These are phyloP conservation scores for Babesia caballi DNA, from an alignment of 169 alveolate genomes.

Conservation along the genomic window DNA sequence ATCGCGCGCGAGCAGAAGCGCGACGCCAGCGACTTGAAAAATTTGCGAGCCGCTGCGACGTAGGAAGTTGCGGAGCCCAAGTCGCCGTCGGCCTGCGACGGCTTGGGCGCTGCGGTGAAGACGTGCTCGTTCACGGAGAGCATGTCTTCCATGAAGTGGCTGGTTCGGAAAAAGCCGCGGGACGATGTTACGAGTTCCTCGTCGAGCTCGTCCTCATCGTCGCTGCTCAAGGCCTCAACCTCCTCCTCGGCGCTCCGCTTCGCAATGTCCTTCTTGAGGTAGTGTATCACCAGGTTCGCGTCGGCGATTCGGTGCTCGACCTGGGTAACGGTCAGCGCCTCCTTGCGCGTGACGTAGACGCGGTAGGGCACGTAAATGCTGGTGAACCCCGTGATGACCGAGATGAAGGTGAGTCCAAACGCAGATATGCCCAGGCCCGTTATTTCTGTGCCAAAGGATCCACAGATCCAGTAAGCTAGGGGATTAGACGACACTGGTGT, in stretches of 20 bases:
- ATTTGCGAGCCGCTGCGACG: no score
- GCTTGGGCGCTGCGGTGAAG: background rate
- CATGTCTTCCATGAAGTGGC: constrained; percentile 3
- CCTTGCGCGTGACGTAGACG: constrained; percentile 38
- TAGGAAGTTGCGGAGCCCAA: background rate
- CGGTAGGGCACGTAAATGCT: constrained; percentile 51
- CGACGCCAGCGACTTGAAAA: no score
- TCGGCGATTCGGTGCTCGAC: constrained; percentile 52
- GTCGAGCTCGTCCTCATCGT: background rate
- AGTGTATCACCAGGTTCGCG: constrained; percentile 27
- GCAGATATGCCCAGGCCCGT: background rate
- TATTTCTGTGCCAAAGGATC: no score
- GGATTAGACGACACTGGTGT: no score
- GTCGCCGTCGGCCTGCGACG: background rate
- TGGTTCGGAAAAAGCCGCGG: background rate
- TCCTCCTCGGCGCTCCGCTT: background rate
- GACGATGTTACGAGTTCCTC: background rate
- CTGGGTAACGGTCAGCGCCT: constrained; percentile 33
- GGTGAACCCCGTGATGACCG: constrained; percentile 50
- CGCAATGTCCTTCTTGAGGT: constrained; percentile 19
- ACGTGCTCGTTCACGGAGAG: no score
- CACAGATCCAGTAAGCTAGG: no score
- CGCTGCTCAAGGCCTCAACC: background rate
- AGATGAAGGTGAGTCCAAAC: constrained; percentile 51
- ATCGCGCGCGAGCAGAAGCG: no score